A percentile compares a stretch with the other conserved stretches of the same genome.
phyloP scores from a whole-genome alignment of 179 eudicot species.

The Silene vulgaris region DNA sequence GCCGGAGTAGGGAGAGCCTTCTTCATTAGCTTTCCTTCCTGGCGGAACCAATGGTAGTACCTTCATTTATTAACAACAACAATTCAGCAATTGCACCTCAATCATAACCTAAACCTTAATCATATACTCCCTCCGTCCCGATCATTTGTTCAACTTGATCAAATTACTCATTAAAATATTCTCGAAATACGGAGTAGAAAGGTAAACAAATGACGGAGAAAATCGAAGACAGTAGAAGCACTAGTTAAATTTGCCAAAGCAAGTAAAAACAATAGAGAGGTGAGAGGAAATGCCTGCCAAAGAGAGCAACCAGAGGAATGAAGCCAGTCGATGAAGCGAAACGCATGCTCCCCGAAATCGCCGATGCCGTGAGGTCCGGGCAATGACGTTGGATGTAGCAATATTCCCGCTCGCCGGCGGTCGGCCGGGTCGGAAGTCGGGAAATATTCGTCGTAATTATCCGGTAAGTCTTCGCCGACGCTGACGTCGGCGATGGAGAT shows the following conservation, averaged over 20 bases:
- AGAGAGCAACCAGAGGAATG: conserved; percentile 68
- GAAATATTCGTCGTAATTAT: conserved; percentile 47
- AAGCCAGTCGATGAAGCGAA: conserved; percentile 85
- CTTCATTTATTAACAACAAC: conserved; percentile 30
- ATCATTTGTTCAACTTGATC: too few species aligned
- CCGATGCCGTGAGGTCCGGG: conserved; percentile 81
- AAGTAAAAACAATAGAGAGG: neutral
- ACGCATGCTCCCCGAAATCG: conserved; percentile 70
- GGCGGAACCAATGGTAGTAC: conserved; percentile 99
- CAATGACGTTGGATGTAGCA: conserved; percentile 92
- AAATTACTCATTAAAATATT: too few species aligned
- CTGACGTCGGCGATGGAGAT: conserved; percentile 15
- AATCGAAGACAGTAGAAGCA: neutral
- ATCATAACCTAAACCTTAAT: too few species aligned
- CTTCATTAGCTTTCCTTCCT: conserved; percentile 79
- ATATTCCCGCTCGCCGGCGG: conserved; percentile 68
- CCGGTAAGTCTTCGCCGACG: conserved; percentile 71
- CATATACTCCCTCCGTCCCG: neutral
- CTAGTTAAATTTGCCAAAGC: too few species aligned
- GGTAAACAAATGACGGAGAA: too few species aligned
- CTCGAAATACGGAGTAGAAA: too few species aligned
- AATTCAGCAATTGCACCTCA: neutral
- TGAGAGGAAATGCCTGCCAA: conserved; percentile 65
- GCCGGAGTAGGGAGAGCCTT: conserved; percentile 92
- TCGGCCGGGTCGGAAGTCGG: conserved; percentile 34